Evolutionary conservation across 2,329 filamentous ascomycete species (phyloP), one percentile per base, ranked within the genome.

Genomic region (Ophiocordyceps camponoti-leonardi): DNA sequence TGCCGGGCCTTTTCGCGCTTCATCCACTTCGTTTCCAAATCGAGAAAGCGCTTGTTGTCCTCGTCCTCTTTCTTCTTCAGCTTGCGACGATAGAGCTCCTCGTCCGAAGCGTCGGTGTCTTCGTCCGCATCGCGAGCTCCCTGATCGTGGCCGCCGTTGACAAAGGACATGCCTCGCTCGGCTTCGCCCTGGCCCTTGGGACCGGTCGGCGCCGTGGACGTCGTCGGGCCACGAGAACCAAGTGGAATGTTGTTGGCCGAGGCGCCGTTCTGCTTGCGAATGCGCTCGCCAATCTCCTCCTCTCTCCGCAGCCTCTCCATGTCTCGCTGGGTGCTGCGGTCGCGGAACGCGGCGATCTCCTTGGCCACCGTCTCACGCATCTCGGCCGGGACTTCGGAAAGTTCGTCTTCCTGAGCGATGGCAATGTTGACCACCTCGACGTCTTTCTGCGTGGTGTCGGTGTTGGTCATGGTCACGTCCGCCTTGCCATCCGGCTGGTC

Each of bases 331-430:
- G 80, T 94, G 53, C 90, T 95, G 19, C 90, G 76, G 52, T 98
- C 92, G 51, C 92, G 76, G 68, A 98, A 98, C 0, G 88, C 85
- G 0, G 86, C 81, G 55, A 98, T 98, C 60, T 98, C 93, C 47
- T 82, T 82, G 0, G 92, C 86, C 16, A 98, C 92, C 0, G 86
- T 88, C 59, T 94, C 92, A 22, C 92, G 81, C 86, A 94, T 93
- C 59, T 96, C 92, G 1, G 86, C 82, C 0, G 92, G 92, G 43
- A 98, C 95, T 56, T 98, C 92, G 19, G 88, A 82, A 28, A 98
- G 71, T 57, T 98, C 92, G 57, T 98, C 93, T 50, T 98, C 92
- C 45, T 83, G 77, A 1, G 81, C 79, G 30, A 94, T 72, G 4
- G 87, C 82, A 48, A 96, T 94, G 47, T 88, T 94, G 51, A 94